Conservation (phyloP, 2,329 filamentous ascomycete species). For the Calonectria pteridis region DNA sequence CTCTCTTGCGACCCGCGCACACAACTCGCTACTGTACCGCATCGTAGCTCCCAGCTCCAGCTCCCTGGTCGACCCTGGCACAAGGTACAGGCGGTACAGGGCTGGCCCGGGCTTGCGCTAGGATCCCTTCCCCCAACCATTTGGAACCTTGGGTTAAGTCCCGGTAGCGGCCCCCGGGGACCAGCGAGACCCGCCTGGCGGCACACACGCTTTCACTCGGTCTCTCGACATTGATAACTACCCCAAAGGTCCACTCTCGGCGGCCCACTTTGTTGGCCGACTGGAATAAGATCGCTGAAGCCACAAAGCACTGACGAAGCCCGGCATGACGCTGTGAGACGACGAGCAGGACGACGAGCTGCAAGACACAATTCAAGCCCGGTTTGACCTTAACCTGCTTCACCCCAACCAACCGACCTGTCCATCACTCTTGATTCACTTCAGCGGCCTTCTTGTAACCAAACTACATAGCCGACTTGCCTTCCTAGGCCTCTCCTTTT, state of each 20-base stretch:
- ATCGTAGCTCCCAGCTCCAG: slow-evolving; percentile 19
- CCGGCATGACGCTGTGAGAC: slow-evolving; percentile 6
- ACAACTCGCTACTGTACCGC: slow-evolving; percentile 13
- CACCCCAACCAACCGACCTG: background rate
- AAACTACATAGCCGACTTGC: background rate
- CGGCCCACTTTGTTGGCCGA: background rate
- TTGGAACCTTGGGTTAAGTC: slow-evolving; percentile 19
- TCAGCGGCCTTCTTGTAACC: background rate
- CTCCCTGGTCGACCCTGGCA: slow-evolving; percentile 21
- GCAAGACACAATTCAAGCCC: slow-evolving; percentile 8
- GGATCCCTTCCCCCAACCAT: slow-evolving; percentile 21
- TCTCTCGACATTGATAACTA: slow-evolving; percentile 18
- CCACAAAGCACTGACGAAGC: background rate
- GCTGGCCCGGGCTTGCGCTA: slow-evolving; percentile 21
- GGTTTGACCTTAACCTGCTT: background rate
- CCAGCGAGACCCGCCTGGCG: background rate
- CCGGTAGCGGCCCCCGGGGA: slow-evolving; percentile 7
- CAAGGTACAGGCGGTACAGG: slow-evolving; percentile 22
- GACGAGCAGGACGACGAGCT: slow-evolving; percentile 8
- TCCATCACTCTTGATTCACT: background rate
- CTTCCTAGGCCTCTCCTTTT: slow-evolving; percentile 7
- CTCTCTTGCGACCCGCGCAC: background rate
- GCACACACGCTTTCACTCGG: background rate
- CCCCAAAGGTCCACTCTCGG: slow-evolving; percentile 10
- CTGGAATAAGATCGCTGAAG: slow-evolving; percentile 9